Evolutionary conservation across 2,329 filamentous ascomycete species (phyloP).

Genomic region (Purpureocillium takamizusanense): DNA sequence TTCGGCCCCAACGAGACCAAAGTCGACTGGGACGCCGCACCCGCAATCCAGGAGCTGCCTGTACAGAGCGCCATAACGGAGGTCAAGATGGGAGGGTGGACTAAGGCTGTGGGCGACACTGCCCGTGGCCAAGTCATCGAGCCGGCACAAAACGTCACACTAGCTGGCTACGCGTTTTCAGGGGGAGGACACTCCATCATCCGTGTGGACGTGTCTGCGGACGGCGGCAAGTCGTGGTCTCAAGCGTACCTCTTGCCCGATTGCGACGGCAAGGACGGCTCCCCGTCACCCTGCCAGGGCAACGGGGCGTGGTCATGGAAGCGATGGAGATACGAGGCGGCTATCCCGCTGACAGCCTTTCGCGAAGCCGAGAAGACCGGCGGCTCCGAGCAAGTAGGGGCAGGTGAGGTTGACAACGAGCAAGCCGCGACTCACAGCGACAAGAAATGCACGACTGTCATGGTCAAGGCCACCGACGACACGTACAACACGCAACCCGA

Average conservation of each 20-base stretch:
- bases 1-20: conserved; percentile 55
- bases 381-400: no score
- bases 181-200: conserved; percentile 57
- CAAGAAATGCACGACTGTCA: conserved; percentile 36
- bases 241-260: conserved; percentile 52
- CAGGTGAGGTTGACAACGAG: conserved; percentile 1
- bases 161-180: conserved; percentile 59
- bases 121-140: not conserved
- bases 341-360: conserved; percentile 27
- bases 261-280: conserved; percentile 19
- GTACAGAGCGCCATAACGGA: conserved; percentile 58
- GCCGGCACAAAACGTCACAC: conserved; percentile 20
- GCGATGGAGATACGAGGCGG: conserved; percentile 48
- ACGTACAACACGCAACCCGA: conserved; percentile 60
- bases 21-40: conserved; percentile 54
- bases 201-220: conserved; percentile 58
- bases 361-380: conserved; percentile 3
- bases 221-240: conserved; percentile 55
- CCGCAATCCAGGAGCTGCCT: conserved; percentile 59
- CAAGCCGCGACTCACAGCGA: conserved; percentile 5
- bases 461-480: conserved; percentile 60
- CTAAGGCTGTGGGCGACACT: not conserved
- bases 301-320: conserved; percentile 55
- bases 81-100: conserved; percentile 32
- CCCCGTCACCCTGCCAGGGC: conserved; percentile 23